Evolutionary conservation across 768 basidiomycete genomes (phyloP).

Genomic region (Amanita pallidorosea): DNA sequence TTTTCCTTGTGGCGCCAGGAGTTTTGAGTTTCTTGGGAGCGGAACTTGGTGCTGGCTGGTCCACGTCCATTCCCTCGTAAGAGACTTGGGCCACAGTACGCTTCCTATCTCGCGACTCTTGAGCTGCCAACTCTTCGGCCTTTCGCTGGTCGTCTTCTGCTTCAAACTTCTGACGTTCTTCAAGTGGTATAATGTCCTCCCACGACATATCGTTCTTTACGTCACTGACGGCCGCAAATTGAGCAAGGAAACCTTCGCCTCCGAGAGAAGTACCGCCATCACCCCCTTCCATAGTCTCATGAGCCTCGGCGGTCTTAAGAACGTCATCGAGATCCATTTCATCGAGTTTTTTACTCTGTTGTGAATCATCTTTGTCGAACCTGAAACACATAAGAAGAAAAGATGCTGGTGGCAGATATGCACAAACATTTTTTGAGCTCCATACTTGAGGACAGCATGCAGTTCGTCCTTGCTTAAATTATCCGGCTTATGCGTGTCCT

Average conservation of each 20-base stretch:
- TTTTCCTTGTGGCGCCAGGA: conserved; percentile 72
- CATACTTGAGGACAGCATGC: conserved; percentile 95
- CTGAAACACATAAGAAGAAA: conserved; percentile 24
- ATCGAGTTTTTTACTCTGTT: conserved; percentile 91
- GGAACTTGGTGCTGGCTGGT: conserved; percentile 51
- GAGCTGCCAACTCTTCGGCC: conserved; percentile 58
- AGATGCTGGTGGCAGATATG: conserved; percentile 14
- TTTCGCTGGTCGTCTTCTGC: conserved; percentile 69
- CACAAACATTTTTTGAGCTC: conserved; percentile 86
- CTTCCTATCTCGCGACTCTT: conserved; percentile 67
- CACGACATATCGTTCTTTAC: conserved; percentile 98
- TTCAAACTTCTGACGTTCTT: conserved; percentile 79
- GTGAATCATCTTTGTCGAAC: conserved; percentile 94
- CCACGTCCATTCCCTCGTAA: conserved; percentile 91
- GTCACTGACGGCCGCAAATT: conserved; percentile 93
- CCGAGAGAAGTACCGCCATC: conserved; percentile 92
- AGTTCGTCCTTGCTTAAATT: conserved; percentile 94
- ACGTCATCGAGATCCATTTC: conserved; percentile 99
- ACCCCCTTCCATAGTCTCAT: conserved; percentile 81
- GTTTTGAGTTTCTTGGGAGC: conserved; percentile 66
- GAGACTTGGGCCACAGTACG: conserved; percentile 79
- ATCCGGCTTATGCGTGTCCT: conserved; percentile 66
- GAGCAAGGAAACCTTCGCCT: conserved; percentile 92
- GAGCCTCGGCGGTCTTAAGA: conserved; percentile 91
- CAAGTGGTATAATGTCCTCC: conserved; percentile 97